Evolutionary conservation across 2,329 filamentous ascomycete genomes (phyloP), one percentile per base, ranked within the genome.

Genomic region (Sporothrix variecibatus): DNA sequence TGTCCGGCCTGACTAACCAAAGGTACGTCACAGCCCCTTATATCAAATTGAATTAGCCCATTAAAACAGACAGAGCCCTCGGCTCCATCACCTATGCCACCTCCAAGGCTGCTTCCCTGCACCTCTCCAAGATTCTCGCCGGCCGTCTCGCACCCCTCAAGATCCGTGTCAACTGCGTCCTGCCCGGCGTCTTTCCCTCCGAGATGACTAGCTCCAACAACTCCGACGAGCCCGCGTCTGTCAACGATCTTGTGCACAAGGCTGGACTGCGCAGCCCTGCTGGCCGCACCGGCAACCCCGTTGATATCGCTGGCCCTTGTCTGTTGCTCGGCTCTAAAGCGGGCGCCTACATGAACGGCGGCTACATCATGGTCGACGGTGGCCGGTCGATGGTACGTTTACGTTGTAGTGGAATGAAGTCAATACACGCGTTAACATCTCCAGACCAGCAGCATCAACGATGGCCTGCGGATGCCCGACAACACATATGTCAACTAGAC

Each of bases 401-500:
- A 46, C 40, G 9, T 8, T 46, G 43, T 15, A 46, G 43, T n/a
- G 20, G 20, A 46, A 46, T 46, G 7, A 46, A n/a, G n/a, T n/a
- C n/a, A 9, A 15, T 46, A 1, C 43, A 46, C 20, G 12, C 11
- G 43, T 17, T 46, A 46, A 46, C 43, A 38, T 2, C 31, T n/a
- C 12, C 34, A 65, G 62, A 40, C 62, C 2, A 43, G 62, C 34
- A 65, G 62, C n/a, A 65, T 65, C 34, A 65, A 65, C 62, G 62
- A 65, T 40, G 62, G 62, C 62, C 62, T 65, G 28, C 62, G 62
- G 7, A 65, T 65, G 62, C 62, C 62, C 31, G 62, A 65, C 20
- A 38, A 65, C 34, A 40, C 62, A 11, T 65, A 65, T 43, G 62
- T 65, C 34, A 65, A 65, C 62, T 65, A 65, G 34, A 46, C 17